Conservation (phyloP, 306 rosid species). For the Ammopiptanthus mongolicus region DNA sequence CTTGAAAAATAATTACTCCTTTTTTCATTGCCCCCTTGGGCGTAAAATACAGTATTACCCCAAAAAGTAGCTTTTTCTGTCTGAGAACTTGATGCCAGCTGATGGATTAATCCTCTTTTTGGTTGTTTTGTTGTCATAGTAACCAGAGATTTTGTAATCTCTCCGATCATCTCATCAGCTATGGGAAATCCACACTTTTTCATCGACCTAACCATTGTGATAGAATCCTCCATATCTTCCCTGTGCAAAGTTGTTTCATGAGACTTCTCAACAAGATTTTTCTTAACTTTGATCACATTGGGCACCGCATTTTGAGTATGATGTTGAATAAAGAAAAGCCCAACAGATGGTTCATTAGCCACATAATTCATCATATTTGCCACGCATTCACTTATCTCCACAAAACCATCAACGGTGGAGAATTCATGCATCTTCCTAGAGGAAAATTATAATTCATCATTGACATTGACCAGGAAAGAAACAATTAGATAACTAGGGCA, state of each 20-base stretch:
- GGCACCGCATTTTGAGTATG: constrained; percentile 82
- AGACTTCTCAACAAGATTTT: constrained; percentile 44
- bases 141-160: constrained; percentile 65
- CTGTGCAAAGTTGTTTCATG: constrained; percentile 65
- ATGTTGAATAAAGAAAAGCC: constrained; percentile 86
- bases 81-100: constrained; percentile 32
- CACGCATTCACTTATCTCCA: constrained; percentile 75
- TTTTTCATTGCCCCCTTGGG: constrained; percentile 32
- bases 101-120: constrained; percentile 55
- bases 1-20: constrained; percentile 51
- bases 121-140: constrained; percentile 56
- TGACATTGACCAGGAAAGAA: constrained; percentile 27
- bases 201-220: constrained; percentile 62
- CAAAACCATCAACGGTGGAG: constrained; percentile 82
- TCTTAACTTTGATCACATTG: constrained; percentile 43
- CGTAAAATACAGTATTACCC: constrained; percentile 23
- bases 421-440: constrained; percentile 76
- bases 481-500: constrained; percentile 2
- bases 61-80: constrained; percentile 46
- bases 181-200: constrained; percentile 70
- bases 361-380: constrained; percentile 78
- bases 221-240: constrained; percentile 86
- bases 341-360: constrained; percentile 89
- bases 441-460: constrained; percentile 44
- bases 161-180: constrained; percentile 75